Percentiles rank a stretch among this genome's conserved stretches.
phyloP scores from a whole-genome alignment of 257 asterid species.

The Capsicum chinense region DNA sequence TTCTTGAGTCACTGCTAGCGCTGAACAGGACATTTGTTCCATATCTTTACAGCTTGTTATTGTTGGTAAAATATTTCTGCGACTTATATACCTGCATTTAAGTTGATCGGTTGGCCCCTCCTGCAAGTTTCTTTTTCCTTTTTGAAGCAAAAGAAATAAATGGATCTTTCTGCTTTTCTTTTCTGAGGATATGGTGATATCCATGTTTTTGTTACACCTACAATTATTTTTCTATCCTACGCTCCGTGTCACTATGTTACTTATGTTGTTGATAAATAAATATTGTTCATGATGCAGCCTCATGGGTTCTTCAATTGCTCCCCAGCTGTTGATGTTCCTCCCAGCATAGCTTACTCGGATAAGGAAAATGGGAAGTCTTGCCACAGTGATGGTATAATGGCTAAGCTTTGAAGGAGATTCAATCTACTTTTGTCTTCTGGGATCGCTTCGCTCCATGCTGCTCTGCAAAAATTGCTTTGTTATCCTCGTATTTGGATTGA shows the following conservation, averaged over 20 bases:
- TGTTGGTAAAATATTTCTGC: neutral
- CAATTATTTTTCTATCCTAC: neutral
- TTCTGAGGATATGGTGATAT: neutral
- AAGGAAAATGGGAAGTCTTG: constrained; percentile 51
- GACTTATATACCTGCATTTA: neutral
- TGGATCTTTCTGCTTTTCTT: neutral
- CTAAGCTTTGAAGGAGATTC: constrained; percentile 49
- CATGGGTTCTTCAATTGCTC: constrained; percentile 66
- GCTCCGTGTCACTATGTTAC: neutral
- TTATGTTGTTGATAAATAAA: neutral
- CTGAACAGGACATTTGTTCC: neutral
- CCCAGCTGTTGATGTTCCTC: constrained; percentile 66
- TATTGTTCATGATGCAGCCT: constrained; percentile 46
- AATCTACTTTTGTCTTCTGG: neutral
- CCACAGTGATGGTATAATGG: constrained; percentile 41
- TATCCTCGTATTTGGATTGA: neutral
- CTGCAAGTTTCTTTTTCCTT: neutral
- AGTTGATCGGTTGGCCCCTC: constrained; percentile 6
- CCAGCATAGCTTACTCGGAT: constrained; percentile 44
- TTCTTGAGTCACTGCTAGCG: neutral
- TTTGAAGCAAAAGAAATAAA: neutral
- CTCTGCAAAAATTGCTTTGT: neutral
- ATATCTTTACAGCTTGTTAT: neutral
- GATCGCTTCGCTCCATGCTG: neutral
- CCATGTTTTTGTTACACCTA: neutral